Evolutionary conservation across 169 alveolate species (phyloP).

Genomic region (Prorocentrum cordatum): DNA sequence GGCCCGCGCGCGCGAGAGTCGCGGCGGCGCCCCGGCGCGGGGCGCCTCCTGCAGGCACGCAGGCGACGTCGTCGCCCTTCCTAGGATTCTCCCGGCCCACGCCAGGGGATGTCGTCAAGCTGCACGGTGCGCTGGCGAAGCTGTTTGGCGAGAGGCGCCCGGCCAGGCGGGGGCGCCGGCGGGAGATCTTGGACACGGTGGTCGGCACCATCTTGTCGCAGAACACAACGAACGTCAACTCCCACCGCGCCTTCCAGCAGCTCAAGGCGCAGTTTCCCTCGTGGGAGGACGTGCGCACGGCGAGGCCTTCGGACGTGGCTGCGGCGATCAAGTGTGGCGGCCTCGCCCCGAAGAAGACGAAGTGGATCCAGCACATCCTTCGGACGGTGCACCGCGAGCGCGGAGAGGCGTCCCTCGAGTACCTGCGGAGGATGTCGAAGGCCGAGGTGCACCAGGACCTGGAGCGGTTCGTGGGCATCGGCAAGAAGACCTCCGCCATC

Average conservation of each 20-base stretch:
- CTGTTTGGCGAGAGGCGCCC: too few relatives aligned
- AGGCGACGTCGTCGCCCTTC: too few relatives aligned
- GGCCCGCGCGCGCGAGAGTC: too few relatives aligned
- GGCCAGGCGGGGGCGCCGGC: too few relatives aligned
- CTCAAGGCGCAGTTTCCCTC: constrained; percentile 4
- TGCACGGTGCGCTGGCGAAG: too few relatives aligned
- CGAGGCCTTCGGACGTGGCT: not conserved
- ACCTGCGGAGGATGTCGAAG: not conserved
- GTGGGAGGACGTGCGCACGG: constrained; percentile 18
- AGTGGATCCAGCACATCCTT: constrained; percentile 32
- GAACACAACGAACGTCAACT: constrained; percentile 47
- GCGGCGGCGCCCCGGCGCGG: too few relatives aligned
- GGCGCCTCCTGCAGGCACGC: too few relatives aligned
- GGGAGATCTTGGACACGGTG: constrained; percentile 62
- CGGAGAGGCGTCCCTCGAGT: constrained; percentile 30
- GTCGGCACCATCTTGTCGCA: constrained; percentile 63
- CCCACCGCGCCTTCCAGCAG: constrained; percentile 46
- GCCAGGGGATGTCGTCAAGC: too few relatives aligned
- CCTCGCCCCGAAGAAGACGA: constrained; percentile 49
- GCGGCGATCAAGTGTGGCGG: constrained; percentile 29
- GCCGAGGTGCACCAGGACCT: constrained; percentile 9
- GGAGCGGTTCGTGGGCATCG: constrained; percentile 23
- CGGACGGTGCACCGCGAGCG: constrained; percentile 53
- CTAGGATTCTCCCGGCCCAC: too few relatives aligned
- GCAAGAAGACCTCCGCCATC: constrained; percentile 60